Base-by-base conservation (phyloP, 441 rosid species). In the Croton setiger region DNA sequence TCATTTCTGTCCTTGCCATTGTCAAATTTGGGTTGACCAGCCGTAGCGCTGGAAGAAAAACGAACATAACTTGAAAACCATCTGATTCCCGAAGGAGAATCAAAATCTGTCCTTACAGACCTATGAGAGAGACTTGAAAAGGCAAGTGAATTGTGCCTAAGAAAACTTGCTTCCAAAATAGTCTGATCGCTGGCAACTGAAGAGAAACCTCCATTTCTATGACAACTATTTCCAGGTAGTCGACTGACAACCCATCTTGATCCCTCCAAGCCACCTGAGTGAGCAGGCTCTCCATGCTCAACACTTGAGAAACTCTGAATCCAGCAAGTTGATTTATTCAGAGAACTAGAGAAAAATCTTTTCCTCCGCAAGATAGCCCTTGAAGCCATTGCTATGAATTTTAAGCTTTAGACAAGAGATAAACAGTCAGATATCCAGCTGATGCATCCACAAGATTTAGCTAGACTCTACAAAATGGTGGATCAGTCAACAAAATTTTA, bases 311-410 rank as follows among this genome's bases (percentile, higher is more conserved):
- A 67, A n/a, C 78, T 74, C 49, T 62, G 83, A 69, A 81, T 49
- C 52, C 79, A 71, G 70, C 61, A 72, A 63, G 82, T 39, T 39
- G 80, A 75, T 67, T 72, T 85, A 71, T 74, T 80, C 18, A 79
- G 64, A 68, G 73, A 75, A 58, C 63, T 70, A 0, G 80, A 68
- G 54, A 84, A 68, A 66, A 65, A 63, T 72, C 75, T 84, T 79
- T 81, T 85, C 81, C 85, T 85, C 60, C 77, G 74, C 69, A 90
- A 76, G 66, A 92, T 78, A 68, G 86, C 86, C 71, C 82, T 81
- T 7, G 92, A 86, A 72, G 92, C 88, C 98, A 90, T 92, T 68
- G 56, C 64, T 68, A 54, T 53, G 41, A 66, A 45, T 53, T 47
- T 70, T 71, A 58, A 58, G 62, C 74, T 74, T 75, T 76, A 64